Conservation (phyloP, 1,284 basidiomycete species). For the Kwoniella shivajii region DNA sequence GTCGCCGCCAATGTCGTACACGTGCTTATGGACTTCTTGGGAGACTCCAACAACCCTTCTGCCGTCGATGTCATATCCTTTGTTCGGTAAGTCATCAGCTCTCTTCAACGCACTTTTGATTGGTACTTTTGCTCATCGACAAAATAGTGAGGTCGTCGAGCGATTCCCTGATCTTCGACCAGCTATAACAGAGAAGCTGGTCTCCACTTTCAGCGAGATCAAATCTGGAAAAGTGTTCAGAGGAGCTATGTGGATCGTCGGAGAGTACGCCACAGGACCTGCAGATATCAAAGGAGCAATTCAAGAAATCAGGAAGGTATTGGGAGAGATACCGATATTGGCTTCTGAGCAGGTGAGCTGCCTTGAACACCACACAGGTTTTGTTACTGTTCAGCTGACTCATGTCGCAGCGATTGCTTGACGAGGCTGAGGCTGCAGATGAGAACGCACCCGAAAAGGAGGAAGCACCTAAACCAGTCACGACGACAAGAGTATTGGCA, state of each 20-base stretch:
- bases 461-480: constrained; percentile 56
- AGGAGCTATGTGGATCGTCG: constrained; percentile 96
- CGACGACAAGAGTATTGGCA: constrained; percentile 71
- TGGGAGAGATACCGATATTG: constrained; percentile 95
- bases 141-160: constrained; percentile 84
- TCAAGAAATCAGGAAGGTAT: constrained; percentile 78
- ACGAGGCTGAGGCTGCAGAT: constrained; percentile 68
- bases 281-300: constrained; percentile 73
- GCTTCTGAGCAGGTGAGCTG: constrained; percentile 73
- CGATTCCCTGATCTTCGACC: constrained; percentile 90
- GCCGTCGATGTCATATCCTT: constrained; percentile 96
- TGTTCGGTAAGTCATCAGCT: constrained; percentile 64
- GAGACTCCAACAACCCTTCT: constrained; percentile 92
- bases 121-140: not conserved
- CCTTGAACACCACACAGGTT: not conserved
- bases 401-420: constrained; percentile 61
- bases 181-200: constrained; percentile 83
- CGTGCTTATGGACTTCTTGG: constrained; percentile 97
- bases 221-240: constrained; percentile 98
- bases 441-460: constrained; percentile 47
- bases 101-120: too few relatives aligned
- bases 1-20: constrained; percentile 95
- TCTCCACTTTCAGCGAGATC: constrained; percentile 81
- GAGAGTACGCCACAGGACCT: constrained; percentile 78
- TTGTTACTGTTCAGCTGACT: not conserved